A percentile compares a stretch with the other conserved stretches of the same genome.
phyloP scores from a whole-genome alignment of 2,329 filamentous ascomycete genomes.

The Dactylonectria estremocensis region DNA sequence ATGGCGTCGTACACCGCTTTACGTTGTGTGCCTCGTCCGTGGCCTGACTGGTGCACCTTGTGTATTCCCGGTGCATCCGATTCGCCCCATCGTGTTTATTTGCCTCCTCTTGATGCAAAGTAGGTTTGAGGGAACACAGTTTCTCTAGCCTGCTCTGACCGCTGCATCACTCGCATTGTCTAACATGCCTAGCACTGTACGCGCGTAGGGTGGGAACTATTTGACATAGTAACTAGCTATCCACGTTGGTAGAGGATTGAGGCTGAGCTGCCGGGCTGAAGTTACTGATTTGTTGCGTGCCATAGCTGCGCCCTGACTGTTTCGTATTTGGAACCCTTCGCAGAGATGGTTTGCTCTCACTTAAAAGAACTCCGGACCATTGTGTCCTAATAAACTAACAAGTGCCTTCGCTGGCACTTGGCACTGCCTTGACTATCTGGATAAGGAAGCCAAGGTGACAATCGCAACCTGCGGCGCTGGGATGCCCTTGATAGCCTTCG shows the following conservation, averaged over 20 bases:
- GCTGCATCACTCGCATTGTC: slow-evolving; percentile 20
- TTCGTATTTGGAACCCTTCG: neutral
- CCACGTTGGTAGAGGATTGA: neutral
- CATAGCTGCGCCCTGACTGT: neutral
- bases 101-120: slow-evolving; percentile 3
- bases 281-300: neutral
- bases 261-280: neutral
- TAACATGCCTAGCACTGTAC: neutral
- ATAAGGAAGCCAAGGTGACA: slow-evolving; percentile 36
- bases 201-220: neutral
- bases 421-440: slow-evolving; percentile 15
- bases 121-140: slow-evolving; percentile 14
- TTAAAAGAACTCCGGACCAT: neutral
- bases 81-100: slow-evolving; percentile 8
- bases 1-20: slow-evolving; percentile 26
- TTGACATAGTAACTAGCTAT: neutral
- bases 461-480: slow-evolving; percentile 18
- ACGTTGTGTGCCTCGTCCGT: neutral
- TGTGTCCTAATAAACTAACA: neutral
- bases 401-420: slow-evolving; percentile 14
- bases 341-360: neutral
- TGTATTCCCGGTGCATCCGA: slow-evolving; percentile 13
- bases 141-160: slow-evolving; percentile 5
- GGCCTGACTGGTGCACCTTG: slow-evolving; percentile 14
- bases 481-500: slow-evolving; percentile 32